Evolutionary conservation across 768 basidiomycete genomes (phyloP), one percentile per base, ranked within the genome.

Genomic region (Russula sp.): DNA sequence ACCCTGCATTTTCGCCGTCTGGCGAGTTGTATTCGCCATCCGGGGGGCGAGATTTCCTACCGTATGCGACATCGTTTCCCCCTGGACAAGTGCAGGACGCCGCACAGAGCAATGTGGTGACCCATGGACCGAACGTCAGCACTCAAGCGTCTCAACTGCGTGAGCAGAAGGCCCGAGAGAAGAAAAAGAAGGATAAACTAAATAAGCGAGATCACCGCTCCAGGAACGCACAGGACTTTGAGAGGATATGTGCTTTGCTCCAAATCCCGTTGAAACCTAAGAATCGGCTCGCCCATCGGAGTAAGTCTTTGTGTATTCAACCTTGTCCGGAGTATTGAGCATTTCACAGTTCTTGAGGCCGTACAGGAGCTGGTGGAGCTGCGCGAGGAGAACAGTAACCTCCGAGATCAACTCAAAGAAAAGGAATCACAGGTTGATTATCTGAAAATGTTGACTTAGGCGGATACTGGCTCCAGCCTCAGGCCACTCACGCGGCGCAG

Each of bases 241-340:
- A 10, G 58, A n/a, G 11, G 18, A 59, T 59, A 20, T 59, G 36
- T 51, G 26, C 14, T 5, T 50, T 59, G 20, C 49, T 59, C 34
- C 2, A n/a, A 3, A 40, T 59, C 18, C 5, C 14, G 9, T 14
- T n/a, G 10, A 13, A 10, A 3, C 58, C 58, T 1, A 36, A n/a
- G 24, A 51, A 59, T 5, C 40, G 36, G 5, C 58, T 50, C 24
- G 10, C 58, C 34, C 14, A 51, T 20, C 58, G 58, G 5, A 59
- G 58, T 59, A 36, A 59, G 58, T 50, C 5, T n/a, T 38, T 14
- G 13, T 26, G 3, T 14, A n/a, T 24, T 34, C 46, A 14, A 9
- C 13, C 24, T 28, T 14, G 8, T n/a, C 36, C 0, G 24, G 18
- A 18, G 16, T 51, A 40, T 50, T 26, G 36, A 50, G 24, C 30